Conservation (phyloP, 2,329 filamentous ascomycete species). For the Botrytis fragariae region DNA sequence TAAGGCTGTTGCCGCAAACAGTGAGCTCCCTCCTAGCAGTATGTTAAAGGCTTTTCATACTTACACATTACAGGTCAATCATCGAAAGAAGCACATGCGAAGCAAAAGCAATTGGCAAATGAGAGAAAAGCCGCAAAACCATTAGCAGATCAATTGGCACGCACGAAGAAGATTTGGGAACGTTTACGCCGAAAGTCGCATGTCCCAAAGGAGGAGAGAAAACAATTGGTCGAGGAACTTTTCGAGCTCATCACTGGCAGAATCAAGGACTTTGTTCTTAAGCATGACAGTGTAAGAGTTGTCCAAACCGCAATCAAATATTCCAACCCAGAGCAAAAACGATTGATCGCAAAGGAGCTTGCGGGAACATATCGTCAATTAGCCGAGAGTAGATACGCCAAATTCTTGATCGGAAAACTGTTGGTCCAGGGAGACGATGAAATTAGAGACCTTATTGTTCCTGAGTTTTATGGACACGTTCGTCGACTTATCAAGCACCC, state of each 20-base stretch:
- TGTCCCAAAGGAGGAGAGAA: constrained; percentile 83
- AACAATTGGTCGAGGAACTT: constrained; percentile 82
- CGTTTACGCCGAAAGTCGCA: constrained; percentile 88
- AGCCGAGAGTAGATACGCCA: constrained; percentile 94
- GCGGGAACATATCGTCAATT: constrained; percentile 80
- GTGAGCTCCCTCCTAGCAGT: constrained; percentile 24
- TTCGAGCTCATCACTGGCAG: constrained; percentile 88
- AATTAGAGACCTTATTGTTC: constrained; percentile 83
- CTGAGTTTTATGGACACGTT: constrained; percentile 93
- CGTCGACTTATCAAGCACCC: constrained; percentile 92
- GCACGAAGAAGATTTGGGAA: constrained; percentile 97
- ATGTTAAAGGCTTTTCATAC: constrained; percentile 41
- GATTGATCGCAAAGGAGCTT: constrained; percentile 82
- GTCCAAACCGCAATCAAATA: constrained; percentile 98
- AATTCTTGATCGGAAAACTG: constrained; percentile 94
- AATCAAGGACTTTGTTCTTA: constrained; percentile 94
- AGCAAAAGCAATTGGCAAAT: constrained; percentile 83
- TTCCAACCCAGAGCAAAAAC: constrained; percentile 77
- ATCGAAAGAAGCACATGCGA: constrained; percentile 84
- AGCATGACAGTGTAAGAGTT: constrained; percentile 95
- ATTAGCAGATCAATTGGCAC: constrained; percentile 81
- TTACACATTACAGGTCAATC: constrained; percentile 50
- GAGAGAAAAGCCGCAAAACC: constrained; percentile 93
- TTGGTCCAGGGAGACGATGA: constrained; percentile 87
- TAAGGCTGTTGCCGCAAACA: constrained; percentile 35